Base-by-base conservation (phyloP, 352 stramenopile species). In the Saprolegnia diclina region DNA sequence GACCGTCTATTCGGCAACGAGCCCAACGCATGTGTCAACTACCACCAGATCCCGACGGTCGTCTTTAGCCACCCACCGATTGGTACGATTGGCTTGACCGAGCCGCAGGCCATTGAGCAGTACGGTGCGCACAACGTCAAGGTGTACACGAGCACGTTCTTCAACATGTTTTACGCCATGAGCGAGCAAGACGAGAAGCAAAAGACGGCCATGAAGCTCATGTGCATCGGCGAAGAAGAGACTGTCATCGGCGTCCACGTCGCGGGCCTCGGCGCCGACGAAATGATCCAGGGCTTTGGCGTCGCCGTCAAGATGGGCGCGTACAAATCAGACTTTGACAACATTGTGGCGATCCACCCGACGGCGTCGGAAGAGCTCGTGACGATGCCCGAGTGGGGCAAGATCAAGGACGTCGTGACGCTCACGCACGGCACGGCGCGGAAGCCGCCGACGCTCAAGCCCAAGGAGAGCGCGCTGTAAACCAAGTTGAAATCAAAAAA, bases 281-380 rank as follows among this genome's bases (percentile, higher is more conserved):
- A 99, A 82, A 98, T 99, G 88, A 86, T 99, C 56, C 96, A 99
- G 80, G 96, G 96, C 68, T 99, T 99, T 74, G 97, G 85, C 38
- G 92, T 99, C 4, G 96, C 97, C 4, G 89, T 99, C 73, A 99
- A 99, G 78, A 98, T 98, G 90, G 95, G 95, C 73, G 93, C 92
- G 24, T 98, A 95, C 56, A 98, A 98, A 75, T 82, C 88, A n/a
- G 95, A 99, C 80, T 98, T 99, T 72, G 93, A 98, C 77, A 85
- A 87, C 56, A 92, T 88, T 55, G 89, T 98, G 62, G 96, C 90
- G 29, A 98, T 99, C 72, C 96, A 99, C 80, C 96, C 96, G 22
- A 98, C 95, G n/a, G 88, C 90, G n/a, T 75, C 89, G 32, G 96
- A 99, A 79, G 96, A 99, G 77, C 73, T 99, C 7, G 94, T 98